phyloP scores from a whole-genome alignment of 2,329 filamentous ascomycete genomes.

The Botrytis galanthina region DNA sequence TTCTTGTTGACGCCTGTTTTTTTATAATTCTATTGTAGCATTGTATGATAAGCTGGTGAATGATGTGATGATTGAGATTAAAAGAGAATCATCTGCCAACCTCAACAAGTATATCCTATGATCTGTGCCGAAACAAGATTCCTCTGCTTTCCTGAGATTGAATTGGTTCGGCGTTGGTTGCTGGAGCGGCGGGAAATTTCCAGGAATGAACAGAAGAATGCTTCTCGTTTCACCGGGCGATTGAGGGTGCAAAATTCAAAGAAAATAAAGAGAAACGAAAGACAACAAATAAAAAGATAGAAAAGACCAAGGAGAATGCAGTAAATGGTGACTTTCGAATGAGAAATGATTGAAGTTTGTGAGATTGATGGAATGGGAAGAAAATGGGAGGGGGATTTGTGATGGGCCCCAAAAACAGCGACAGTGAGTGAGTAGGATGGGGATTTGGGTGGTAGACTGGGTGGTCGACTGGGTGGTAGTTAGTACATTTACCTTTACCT shows the following conservation, averaged over 20 bases:
- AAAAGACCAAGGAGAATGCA: constrained; percentile 18
- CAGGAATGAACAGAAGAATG: constrained; percentile 23
- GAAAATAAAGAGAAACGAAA: not conserved
- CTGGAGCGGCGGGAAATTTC: constrained; percentile 7
- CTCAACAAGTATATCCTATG: constrained; percentile 16
- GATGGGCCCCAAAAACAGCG: not conserved
- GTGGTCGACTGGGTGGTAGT: not conserved
- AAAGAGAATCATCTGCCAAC: constrained; percentile 18
- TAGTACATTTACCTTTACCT: not conserved
- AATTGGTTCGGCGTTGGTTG: constrained; percentile 11
- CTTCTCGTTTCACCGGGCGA: constrained; percentile 10
- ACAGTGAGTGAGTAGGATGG: not conserved
- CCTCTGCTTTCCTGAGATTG: not conserved
- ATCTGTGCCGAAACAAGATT: constrained; percentile 13
- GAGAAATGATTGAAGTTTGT: not conserved
- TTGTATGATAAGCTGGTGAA: constrained; percentile 15
- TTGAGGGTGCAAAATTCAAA: not conserved
- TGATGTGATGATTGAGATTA: not conserved
- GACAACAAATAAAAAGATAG: not conserved
- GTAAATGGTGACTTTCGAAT: not conserved
- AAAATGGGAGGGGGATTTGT: constrained; percentile 4
- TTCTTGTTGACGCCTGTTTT: constrained; percentile 17
- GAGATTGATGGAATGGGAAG: not conserved
- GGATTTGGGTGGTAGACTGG: not conserved
- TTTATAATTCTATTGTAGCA: constrained; percentile 8